phyloP scores from a whole-genome alignment of 306 rosid genomes.

The Cucurbita moschata region DNA sequence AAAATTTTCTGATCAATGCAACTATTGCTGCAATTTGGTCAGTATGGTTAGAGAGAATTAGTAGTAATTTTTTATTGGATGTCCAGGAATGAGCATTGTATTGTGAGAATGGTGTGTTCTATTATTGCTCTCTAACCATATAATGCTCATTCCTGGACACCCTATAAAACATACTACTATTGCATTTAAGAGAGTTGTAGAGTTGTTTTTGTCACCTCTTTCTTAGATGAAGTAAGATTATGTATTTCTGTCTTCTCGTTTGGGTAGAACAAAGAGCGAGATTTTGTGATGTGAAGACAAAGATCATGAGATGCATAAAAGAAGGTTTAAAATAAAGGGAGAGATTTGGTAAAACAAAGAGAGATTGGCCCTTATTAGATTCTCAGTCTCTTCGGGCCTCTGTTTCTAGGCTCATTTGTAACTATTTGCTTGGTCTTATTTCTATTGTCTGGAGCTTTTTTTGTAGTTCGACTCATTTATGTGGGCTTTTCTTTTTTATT shows the following conservation, averaged over 20 bases:
- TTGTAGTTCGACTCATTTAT: too few species aligned
- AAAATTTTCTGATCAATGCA: background rate
- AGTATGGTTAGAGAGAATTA: background rate
- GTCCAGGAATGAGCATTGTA: background rate
- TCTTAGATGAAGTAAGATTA: background rate
- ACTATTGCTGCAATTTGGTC: background rate
- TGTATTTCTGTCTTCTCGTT: background rate
- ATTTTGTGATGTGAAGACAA: background rate
- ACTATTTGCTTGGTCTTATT: too few species aligned
- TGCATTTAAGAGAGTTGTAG: background rate
- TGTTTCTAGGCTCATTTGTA: too few species aligned
- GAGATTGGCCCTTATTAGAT: too few species aligned
- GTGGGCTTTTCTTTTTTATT: too few species aligned
- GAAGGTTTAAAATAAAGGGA: too few species aligned
- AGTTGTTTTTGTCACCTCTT: background rate
- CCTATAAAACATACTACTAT: background rate
- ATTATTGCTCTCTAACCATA: too few species aligned
- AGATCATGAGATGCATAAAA: background rate
- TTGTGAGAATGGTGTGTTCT: too few species aligned
- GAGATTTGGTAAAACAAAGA: too few species aligned
- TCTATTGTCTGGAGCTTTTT: too few species aligned
- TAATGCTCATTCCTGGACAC: background rate
- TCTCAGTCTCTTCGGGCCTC: too few species aligned
- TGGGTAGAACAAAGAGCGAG: background rate
- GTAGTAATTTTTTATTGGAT: background rate